phyloP scores from a whole-genome alignment of 78 protist genomes.

The Emiliania huxleyi region DNA sequence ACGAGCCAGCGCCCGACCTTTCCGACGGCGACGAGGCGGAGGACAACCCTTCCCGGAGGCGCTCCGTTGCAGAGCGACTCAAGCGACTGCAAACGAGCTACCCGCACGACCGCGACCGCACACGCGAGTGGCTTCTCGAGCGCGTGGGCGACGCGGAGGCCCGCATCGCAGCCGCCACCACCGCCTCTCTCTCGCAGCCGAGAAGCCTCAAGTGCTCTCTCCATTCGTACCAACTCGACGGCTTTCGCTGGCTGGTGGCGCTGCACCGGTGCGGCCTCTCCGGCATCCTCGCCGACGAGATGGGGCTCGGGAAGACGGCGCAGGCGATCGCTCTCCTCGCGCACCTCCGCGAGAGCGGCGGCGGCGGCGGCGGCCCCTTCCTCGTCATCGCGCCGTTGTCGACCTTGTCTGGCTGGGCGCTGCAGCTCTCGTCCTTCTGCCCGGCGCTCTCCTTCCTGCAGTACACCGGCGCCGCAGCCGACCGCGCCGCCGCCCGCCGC shows the following conservation, averaged over 20 bases:
- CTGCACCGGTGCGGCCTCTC: not conserved
- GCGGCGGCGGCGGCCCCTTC: not conserved
- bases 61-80: too few species aligned
- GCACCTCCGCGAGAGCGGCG: not conserved
- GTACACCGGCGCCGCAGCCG: not conserved
- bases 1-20: too few species aligned
- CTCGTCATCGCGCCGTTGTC: conserved; percentile 40
- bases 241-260: not conserved
- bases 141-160: not conserved
- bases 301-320: not conserved
- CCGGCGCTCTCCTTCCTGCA: not conserved
- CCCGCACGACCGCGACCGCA: not conserved
- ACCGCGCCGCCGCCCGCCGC: too few species aligned
- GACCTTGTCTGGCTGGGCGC: not conserved
- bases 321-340: not conserved
- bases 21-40: too few species aligned
- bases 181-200: not conserved
- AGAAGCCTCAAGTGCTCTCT: not conserved
- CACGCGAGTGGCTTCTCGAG: not conserved
- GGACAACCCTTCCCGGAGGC: too few species aligned
- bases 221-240: not conserved
- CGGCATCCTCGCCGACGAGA: not conserved
- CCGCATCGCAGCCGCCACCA: too few species aligned
- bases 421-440: not conserved
- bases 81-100: not conserved